Evolutionary conservation across 805 yeast genomes (phyloP), one percentile per base, ranked within the genome.

Genomic region (Myxozyma vanderwaltii): DNA sequence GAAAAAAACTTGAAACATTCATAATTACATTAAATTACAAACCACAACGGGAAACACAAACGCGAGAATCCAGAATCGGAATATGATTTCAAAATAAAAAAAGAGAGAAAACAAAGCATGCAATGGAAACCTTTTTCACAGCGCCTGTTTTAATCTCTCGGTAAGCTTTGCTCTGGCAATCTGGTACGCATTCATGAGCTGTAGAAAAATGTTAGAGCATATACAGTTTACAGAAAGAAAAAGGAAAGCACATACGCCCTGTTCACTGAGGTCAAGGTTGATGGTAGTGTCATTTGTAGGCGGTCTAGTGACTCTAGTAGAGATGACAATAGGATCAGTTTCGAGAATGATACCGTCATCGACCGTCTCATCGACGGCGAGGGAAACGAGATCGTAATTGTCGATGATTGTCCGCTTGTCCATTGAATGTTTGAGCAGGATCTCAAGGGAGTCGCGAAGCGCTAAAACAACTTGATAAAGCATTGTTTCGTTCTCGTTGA

Each of bases 271-370:
- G 49, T 77, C 80, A 54, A 76, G 65, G 57, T 72, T 72, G 58
- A 70, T 59, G 5, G 70, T 79, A 39, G 75, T 76, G 67, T 90
- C 96, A 64, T 80, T 83, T 35, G 83, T 74, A 47, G 97, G 96
- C 33, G 94, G 85, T 60, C 84, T 82, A n/a, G 98, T 88, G 26
- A 91, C 96, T 75, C 99, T 83, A 15, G 95, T 83, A 1, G 92
- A 91, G 67, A 94, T 88, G 43, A 89, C 84, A 36, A 86, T 83
- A 4, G 96, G 85, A 69, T 94, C 97, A 27, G 91, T 86, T 73
- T 94, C 97, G 67, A 94, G 80, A 57, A 94, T 84, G 64, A 94
- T 84, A 41, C 98, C 99, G 71, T 91, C 96, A 71, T 94, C 99
- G 51, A 94, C 79, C 8, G 95, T 81, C 75, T 94, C 98, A 73